Base-by-base conservation (phyloP, 2,329 filamentous ascomycete species). In the Furcasterigmium furcatum region DNA sequence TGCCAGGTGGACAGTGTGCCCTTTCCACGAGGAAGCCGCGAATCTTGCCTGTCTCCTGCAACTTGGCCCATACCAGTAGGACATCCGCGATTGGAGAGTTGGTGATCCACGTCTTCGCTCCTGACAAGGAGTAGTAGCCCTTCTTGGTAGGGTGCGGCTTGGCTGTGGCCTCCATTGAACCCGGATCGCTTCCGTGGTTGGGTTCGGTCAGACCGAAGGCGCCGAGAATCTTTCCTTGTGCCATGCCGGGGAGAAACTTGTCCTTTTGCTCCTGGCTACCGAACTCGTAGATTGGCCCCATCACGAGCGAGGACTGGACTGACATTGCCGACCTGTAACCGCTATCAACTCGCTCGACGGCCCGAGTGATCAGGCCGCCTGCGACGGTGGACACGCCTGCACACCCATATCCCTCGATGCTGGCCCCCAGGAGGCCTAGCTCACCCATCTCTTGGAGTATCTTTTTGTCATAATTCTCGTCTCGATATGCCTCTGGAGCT, bases 271-370 rank as follows among this genome's bases (percentile, higher is more conserved):
- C 91, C 58, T 85, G 69, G n/a, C 86, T 84, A 5, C 91, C 91
- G 56, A 91, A 92, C 57, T 95, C 88, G 63, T 91, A 76, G 58
- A 96, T 96, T 21, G 88, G 89, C 19, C 90, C 91, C 91, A 96
- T 96, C 19, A 86, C 88, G n/a, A 96, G 74, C 1, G 91, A 94
- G 49, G 88, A 92, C 65, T 96, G 91, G 18, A 96, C 91, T 7
- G 89, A 95, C 86, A 95, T 95, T 53, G 88, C 91, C 41, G 89
- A 95, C 47, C 91, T 82, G 68, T 95, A 96, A 41, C 91, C 91
- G 49, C 88, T 94, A 63, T 96, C 91, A 22, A 96, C 88, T 46
- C 90, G 81, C 68, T 96, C 91, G 16, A 96, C 89, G 52, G 91
- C 91, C 61, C 90, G 82, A 18, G 89, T 95, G 65, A 96, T 95